Conservation (phyloP, 306 rosid species). For the Ormosia semicastrata region DNA sequence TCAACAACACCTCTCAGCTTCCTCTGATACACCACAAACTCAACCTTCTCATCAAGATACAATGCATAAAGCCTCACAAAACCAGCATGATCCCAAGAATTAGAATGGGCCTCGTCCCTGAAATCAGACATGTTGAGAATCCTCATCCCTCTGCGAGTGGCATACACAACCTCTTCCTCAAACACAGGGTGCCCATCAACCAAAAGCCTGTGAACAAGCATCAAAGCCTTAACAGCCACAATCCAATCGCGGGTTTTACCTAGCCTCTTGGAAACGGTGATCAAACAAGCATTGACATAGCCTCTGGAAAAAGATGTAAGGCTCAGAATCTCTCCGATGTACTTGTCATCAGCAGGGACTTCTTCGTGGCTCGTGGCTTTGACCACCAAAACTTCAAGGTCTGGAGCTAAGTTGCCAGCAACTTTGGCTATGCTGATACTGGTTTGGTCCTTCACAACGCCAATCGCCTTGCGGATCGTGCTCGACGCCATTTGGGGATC, state of each 20-base stretch:
- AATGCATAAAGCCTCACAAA: constrained; percentile 70
- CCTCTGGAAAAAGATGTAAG: constrained; percentile 55
- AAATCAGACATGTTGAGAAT: constrained; percentile 65
- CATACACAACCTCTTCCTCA: constrained; percentile 63
- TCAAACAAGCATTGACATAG: constrained; percentile 58
- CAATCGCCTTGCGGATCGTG: constrained; percentile 88
- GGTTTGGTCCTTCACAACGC: constrained; percentile 87
- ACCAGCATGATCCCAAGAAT: constrained; percentile 70
- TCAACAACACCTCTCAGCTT: constrained; percentile 32
- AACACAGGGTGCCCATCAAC: constrained; percentile 73
- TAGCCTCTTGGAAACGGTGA: constrained; percentile 61
- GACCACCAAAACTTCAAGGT: constrained; percentile 76
- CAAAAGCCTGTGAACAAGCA: constrained; percentile 74
- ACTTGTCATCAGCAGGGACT: constrained; percentile 71
- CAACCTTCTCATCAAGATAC: constrained; percentile 77
- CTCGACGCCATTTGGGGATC: constrained; percentile 53
- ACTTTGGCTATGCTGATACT: constrained; percentile 90
- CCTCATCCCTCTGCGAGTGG: constrained; percentile 58
- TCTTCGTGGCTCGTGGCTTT: constrained; percentile 85
- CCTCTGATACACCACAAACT: constrained; percentile 53
- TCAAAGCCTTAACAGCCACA: constrained; percentile 74
- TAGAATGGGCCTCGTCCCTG: constrained; percentile 83
- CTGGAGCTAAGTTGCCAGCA: constrained; percentile 77
- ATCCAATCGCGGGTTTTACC: constrained; percentile 82
- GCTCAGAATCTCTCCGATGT: constrained; percentile 57